phyloP scores from a whole-genome alignment of 371 early-diverging fungal species.

The Amoeboaphelidium protococcarum region DNA sequence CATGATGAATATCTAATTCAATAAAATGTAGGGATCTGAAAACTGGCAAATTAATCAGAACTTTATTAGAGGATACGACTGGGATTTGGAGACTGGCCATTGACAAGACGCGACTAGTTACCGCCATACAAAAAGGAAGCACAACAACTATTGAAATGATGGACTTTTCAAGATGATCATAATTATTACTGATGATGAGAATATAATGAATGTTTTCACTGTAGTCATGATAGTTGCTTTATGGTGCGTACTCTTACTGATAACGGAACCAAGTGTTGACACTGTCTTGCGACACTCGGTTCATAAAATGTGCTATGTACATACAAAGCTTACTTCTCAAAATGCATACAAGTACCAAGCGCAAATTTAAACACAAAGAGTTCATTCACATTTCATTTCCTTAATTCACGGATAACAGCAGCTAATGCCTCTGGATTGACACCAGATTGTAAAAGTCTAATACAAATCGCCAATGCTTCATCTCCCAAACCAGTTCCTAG shows the following conservation, averaged over 20 bases:
- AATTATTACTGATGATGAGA: no score
- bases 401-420: constrained; percentile 36
- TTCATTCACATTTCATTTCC: no score
- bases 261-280: no score
- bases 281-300: no score
- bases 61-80: constrained; percentile 10
- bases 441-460: constrained; percentile 37
- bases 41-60: constrained; percentile 8
- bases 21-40: constrained; percentile 3
- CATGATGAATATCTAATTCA: neutral
- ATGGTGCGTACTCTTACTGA: no score
- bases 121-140: constrained; percentile 42
- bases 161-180: no score
- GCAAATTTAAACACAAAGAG: no score
- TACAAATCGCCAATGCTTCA: constrained; percentile 35
- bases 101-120: constrained; percentile 56
- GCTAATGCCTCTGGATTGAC: constrained; percentile 64
- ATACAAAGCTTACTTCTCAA: no score
- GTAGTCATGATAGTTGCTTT: no score
- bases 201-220: no score
- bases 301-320: no score
- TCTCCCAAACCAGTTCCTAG: constrained; percentile 43
- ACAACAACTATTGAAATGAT: neutral
- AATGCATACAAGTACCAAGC: no score
- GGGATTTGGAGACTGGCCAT: constrained; percentile 83